These are phyloP conservation scores for Artemisia tridentata DNA, from an alignment of 129 eudicot species.

Conservation along the genomic window DNA sequence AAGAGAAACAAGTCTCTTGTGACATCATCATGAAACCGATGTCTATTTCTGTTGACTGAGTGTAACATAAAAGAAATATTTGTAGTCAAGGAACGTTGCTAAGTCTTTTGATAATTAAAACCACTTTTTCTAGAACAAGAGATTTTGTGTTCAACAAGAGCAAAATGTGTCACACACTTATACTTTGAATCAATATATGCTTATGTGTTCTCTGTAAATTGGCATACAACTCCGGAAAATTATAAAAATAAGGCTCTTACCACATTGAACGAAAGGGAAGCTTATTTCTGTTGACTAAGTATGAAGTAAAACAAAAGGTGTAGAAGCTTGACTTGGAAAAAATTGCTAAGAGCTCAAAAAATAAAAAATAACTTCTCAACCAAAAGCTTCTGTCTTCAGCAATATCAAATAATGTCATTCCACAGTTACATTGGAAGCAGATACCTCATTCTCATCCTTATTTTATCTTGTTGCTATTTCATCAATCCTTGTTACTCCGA, in stretches of 20 bases:
- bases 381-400: background rate
- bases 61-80: no score
- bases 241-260: no score
- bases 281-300: background rate
- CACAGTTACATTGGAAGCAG: background rate
- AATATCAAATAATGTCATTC: conserved; percentile 10
- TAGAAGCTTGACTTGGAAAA: background rate
- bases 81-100: no score
- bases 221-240: no score
- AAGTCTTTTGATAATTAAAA: no score
- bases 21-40: conserved; percentile 7
- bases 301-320: background rate
- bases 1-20: background rate
- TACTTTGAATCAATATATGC: no score
- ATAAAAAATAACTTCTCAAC: conserved; percentile 2
- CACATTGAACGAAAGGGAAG: no score
- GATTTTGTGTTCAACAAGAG: no score
- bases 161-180: no score
- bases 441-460: conserved; percentile 1
- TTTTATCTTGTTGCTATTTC: background rate
- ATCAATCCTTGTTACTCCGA: conserved; percentile 23
- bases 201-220: no score
- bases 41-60: background rate
- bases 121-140: no score
- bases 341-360: no score